Conservation (phyloP, 2,329 filamentous ascomycete species). For the Canariomyces notabilis region DNA sequence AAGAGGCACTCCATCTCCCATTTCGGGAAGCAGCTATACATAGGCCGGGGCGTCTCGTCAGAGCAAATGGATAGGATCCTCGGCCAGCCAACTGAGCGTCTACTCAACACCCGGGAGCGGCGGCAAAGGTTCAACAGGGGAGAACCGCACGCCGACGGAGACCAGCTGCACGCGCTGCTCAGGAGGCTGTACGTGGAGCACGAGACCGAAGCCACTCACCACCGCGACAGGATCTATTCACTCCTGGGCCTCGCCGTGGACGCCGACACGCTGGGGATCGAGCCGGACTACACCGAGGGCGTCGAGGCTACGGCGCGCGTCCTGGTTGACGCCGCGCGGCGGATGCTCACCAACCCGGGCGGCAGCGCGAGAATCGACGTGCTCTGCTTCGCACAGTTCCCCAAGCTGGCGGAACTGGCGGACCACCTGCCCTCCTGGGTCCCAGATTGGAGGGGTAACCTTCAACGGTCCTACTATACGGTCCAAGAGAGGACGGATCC, state of each 20-base stretch:
- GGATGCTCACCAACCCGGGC: conserved; percentile 1
- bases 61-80: not conserved
- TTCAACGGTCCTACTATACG: not conserved
- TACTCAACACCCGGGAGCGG: not conserved
- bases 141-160: not conserved
- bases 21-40: too few relatives aligned
- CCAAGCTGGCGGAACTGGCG: not conserved
- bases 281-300: not conserved
- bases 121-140: not conserved
- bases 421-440: conserved; percentile 2
- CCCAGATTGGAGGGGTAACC: conserved; percentile 1
- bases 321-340: not conserved
- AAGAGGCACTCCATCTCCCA: too few relatives aligned
- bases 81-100: not conserved
- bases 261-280: conserved; percentile 3
- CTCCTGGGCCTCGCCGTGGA: conserved; percentile 11
- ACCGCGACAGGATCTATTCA: conserved; percentile 11
- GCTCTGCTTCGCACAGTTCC: not conserved
- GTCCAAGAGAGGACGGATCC: not conserved
- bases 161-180: conserved; percentile 4
- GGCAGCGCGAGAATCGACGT: not conserved
- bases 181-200: not conserved
- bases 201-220: not conserved
- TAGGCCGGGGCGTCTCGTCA: too few relatives aligned
- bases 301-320: not conserved